Conservation (phyloP, 345 rosid genomes). For the Linum trigynum region DNA sequence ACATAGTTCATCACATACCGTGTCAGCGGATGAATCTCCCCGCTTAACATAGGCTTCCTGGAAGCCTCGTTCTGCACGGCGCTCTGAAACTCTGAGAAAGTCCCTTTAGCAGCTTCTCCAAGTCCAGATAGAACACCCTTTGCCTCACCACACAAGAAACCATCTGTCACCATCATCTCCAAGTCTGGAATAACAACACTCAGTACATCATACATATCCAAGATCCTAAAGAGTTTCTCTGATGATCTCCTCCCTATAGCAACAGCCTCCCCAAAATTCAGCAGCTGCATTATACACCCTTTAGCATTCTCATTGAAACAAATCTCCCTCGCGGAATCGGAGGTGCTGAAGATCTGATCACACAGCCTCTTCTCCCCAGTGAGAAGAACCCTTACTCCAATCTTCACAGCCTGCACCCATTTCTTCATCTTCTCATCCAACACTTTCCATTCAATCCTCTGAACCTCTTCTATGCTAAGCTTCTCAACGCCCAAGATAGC, state of each 20-base stretch:
- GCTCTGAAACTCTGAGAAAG: conserved; percentile 84
- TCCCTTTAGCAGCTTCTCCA: conserved; percentile 74
- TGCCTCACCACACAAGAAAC: conserved; percentile 48
- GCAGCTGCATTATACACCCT: conserved; percentile 72
- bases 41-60: conserved; percentile 62
- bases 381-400: conserved; percentile 57
- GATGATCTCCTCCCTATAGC: conserved; percentile 70
- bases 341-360: conserved; percentile 56
- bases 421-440: conserved; percentile 99
- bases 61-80: conserved; percentile 67
- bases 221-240: conserved; percentile 86
- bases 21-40: conserved; percentile 93
- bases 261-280: conserved; percentile 93
- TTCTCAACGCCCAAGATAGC: conserved; percentile 75
- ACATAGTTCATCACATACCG: conserved; percentile 95
- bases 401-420: conserved; percentile 85
- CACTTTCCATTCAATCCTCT: conserved; percentile 72
- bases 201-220: conserved; percentile 89
- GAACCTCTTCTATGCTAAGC: conserved; percentile 90
- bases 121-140: conserved; percentile 52
- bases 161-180: conserved; percentile 54
- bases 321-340: conserved; percentile 50
- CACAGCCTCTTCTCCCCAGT: conserved; percentile 74
- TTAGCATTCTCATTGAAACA: conserved; percentile 85
- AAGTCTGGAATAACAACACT: conserved; percentile 45